phyloP scores from a whole-genome alignment of 2,329 filamentous ascomycete species.

The Cordyceps fumosorosea region DNA sequence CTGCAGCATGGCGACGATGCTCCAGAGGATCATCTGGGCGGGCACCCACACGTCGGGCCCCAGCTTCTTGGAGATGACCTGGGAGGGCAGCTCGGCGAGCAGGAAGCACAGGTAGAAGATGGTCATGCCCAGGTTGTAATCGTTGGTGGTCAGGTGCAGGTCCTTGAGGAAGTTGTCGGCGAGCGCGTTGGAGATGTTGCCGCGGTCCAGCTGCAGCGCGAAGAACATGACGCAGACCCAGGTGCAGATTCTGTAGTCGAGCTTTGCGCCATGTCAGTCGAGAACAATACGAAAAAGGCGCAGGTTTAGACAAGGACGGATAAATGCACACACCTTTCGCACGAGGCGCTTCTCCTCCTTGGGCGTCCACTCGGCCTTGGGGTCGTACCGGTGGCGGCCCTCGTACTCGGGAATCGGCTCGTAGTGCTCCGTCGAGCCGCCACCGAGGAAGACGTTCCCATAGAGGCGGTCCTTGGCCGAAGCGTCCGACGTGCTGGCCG shows the following conservation, averaged over 20 bases:
- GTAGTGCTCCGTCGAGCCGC: conserved; percentile 26
- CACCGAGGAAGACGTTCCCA: neutral
- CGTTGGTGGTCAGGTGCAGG: conserved; percentile 33
- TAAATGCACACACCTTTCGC: neutral
- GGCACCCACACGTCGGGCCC: conserved; percentile 44
- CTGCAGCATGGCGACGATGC: conserved; percentile 35
- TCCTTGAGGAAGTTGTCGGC: conserved; percentile 37
- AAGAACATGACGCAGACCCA: conserved; percentile 44
- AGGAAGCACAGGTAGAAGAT: conserved; percentile 45
- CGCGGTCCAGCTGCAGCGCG: conserved; percentile 39
- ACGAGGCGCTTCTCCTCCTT: conserved; percentile 41
- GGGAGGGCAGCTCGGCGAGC: conserved; percentile 51
- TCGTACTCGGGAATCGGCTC: conserved; percentile 51
- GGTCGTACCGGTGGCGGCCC: conserved; percentile 52
- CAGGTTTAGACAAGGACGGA: neutral
- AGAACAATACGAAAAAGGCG: neutral
- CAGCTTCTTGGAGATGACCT: conserved; percentile 50
- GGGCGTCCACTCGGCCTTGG: conserved; percentile 47
- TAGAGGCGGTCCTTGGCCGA: neutral
- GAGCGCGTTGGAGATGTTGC: conserved; percentile 36
- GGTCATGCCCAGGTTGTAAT: conserved; percentile 43
- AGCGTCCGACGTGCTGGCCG: conserved; percentile 1
- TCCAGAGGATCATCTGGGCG: conserved; percentile 48
- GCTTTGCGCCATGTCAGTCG: conserved; percentile 12
- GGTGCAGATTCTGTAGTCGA: conserved; percentile 30